These are phyloP conservation scores for Nigrospora osmanthi DNA, from an alignment of 2,329 filamentous ascomycete genomes.

Conservation along the genomic window DNA sequence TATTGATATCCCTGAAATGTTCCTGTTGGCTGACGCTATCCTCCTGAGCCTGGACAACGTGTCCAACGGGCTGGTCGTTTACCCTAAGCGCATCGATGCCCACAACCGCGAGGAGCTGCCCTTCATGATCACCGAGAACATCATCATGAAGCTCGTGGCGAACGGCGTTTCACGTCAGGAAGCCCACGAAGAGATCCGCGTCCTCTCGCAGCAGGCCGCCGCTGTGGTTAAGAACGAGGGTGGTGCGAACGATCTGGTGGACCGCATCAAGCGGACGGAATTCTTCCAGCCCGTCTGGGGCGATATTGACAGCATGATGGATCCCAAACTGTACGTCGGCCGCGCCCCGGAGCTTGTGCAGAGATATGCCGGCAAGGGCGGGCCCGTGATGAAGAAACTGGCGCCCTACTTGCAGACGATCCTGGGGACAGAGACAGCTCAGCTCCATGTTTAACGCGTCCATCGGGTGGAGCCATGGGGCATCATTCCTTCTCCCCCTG, in stretches of 20 bases:
- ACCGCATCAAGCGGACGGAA: conserved; percentile 59
- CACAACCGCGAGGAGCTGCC: conserved; percentile 61
- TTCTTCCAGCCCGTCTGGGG: conserved; percentile 67
- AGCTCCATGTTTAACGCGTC: conserved; percentile 20
- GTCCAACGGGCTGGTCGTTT: conserved; percentile 52
- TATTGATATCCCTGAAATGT: conserved; percentile 55
- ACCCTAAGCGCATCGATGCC: conserved; percentile 50
- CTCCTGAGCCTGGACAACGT: conserved; percentile 64
- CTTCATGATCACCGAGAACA: conserved; percentile 60
- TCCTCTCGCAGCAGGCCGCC: conserved; percentile 67
- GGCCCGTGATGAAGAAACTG: conserved; percentile 25
- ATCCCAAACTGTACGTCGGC: conserved; percentile 42
- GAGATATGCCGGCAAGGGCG: conserved; percentile 25
- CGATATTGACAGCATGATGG: conserved; percentile 58
- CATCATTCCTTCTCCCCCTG: too few relatives aligned
- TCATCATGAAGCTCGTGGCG: conserved; percentile 3
- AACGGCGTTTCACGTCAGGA: conserved; percentile 1
- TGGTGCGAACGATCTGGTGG: conserved; percentile 70
- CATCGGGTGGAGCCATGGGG: too few relatives aligned
- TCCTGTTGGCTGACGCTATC: conserved; percentile 20
- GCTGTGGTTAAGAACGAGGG: conserved; percentile 49
- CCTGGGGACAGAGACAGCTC: conserved; percentile 15
- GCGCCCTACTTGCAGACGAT: conserved; percentile 22
- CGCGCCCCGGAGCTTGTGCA: conserved; percentile 32
- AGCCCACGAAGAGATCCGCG: conserved; percentile 76